Evolutionary conservation across 805 yeast genomes (phyloP), one percentile per base, ranked within the genome.

Genomic region (Maudiozyma barnettii): DNA sequence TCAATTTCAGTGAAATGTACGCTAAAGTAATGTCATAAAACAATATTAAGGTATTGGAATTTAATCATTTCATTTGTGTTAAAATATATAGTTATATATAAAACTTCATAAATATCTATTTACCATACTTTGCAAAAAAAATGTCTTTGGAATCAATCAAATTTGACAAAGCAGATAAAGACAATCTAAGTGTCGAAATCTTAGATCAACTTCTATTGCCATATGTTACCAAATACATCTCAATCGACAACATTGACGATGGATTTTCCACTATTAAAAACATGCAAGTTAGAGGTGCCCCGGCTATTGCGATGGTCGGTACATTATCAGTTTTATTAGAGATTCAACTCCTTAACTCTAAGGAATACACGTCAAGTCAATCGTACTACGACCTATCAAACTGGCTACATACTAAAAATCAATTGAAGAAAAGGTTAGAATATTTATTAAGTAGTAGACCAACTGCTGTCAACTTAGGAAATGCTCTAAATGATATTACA

Each of bases 231-330:
- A 73, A 70, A 43, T 91, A 87, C 64, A 68, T 90, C 19, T 61
- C 72, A 1, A 76, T 91, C 49, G 54, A 68, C 36, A 69, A 78
- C 16, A 79, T 86, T 44, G 81, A 81, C 42, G 89, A 83, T 62
- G 97, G 95, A 3, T 87, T 69, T 65, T 73, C 74, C 18, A 95
- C 85, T n/a, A 91, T 91, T 64, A 82, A 80, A 60, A 73, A 73
- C 49, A 91, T 91, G 99, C 89, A 86, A 58, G 97, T 95, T 4
- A 75, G 99, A 63, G 99, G 99, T 36, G 99, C 99, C 0, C 99
- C 99, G 0, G 98, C 98, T 1, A 91, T 91, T 61, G 97, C 97
- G 51, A 86, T 91, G 49, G 97, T 91, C 2, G 98, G 96, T 5
- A 81, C 89, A 1, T 74, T 90, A 50, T 78, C 96, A 2, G 76